These are phyloP conservation scores for Camellia oleifera DNA, from an alignment of 179 eudicot species.

Conservation along the genomic window DNA sequence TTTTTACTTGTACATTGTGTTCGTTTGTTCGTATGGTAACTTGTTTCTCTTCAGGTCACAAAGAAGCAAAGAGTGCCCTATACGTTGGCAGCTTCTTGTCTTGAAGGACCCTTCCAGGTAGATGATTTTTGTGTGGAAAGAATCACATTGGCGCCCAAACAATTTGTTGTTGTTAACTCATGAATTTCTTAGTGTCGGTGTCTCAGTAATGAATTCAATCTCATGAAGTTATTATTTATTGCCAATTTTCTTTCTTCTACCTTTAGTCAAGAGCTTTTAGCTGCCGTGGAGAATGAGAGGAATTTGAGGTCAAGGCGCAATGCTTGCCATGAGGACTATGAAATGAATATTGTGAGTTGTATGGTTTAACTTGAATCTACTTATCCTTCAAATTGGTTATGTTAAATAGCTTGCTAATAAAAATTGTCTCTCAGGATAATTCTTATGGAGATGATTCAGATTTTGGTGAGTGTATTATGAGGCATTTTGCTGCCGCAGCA, in stretches of 20 bases:
- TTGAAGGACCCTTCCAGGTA: conserved; percentile 75
- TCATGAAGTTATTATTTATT: not conserved
- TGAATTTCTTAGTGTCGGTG: not conserved
- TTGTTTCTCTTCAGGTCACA: conserved; percentile 54
- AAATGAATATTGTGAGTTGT: conserved; percentile 40
- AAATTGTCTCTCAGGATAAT: conserved; percentile 46
- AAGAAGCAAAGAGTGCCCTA: conserved; percentile 83
- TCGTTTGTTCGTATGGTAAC: conserved; percentile 4
- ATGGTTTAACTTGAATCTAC: conserved; percentile 4
- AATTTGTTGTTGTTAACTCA: not conserved
- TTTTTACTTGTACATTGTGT: not conserved
- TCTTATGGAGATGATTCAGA: conserved; percentile 52
- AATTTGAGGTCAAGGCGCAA: conserved; percentile 37
- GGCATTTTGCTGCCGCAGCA: conserved; percentile 53
- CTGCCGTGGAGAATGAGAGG: conserved; percentile 56
- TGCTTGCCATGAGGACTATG: conserved; percentile 32
- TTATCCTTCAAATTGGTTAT: not conserved
- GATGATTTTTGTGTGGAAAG: not conserved
- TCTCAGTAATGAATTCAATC: not conserved
- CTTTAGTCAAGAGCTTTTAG: conserved; percentile 73
- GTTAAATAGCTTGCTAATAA: conserved; percentile 3
- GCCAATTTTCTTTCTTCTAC: not conserved
- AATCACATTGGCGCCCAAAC: not conserved
- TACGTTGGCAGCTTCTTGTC: conserved; percentile 67
- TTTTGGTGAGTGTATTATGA: conserved; percentile 57